These are phyloP conservation scores for Crotalaria pallida DNA, from an alignment of 306 rosid genomes.

Conservation along the genomic window DNA sequence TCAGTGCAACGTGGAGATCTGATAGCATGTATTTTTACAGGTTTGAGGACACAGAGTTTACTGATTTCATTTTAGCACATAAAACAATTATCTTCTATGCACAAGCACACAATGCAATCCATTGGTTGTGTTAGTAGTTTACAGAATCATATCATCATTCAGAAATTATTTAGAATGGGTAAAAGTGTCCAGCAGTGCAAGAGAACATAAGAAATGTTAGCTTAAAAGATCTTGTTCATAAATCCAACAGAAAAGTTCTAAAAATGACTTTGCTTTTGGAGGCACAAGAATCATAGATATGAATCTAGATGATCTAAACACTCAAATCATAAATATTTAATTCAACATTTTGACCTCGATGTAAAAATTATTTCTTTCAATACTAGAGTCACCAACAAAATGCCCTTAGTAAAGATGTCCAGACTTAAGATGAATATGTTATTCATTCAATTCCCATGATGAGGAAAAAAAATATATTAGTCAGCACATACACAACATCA, in stretches of 20 bases:
- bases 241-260: not conserved
- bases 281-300: not conserved
- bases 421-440: not conserved
- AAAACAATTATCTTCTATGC: not conserved
- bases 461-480: not conserved
- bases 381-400: not conserved
- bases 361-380: not conserved
- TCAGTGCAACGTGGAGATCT: constrained; percentile 4
- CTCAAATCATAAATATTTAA: not conserved
- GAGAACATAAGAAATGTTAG: constrained; percentile 14
- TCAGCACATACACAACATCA: not conserved
- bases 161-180: not conserved
- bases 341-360: not conserved
- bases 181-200: not conserved
- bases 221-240: not conserved
- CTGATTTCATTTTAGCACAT: not conserved
- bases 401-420: not conserved
- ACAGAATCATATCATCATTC: not conserved
- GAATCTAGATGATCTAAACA: not conserved
- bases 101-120: constrained; percentile 3
- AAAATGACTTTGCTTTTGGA: not conserved
- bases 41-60: not conserved
- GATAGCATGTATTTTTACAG: not conserved
- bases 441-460: not conserved
- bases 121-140: not conserved